Conservation (phyloP, 345 rosid genomes). For the Triadica sebifera region DNA sequence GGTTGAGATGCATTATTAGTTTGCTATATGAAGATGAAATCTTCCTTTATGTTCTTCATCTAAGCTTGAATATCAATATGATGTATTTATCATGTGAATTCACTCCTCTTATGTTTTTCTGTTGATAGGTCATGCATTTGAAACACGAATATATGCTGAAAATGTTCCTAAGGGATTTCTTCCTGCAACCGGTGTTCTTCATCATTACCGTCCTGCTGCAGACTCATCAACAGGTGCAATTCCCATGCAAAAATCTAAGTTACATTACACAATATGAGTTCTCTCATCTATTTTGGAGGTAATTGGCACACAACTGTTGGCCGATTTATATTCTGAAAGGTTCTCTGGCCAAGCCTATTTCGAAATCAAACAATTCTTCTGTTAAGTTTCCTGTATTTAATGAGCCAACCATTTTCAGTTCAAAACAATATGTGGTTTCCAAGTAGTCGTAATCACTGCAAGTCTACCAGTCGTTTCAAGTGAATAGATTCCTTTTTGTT, state of each 20-base stretch:
- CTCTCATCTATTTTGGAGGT: neutral
- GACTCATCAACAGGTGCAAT: slow-evolving; percentile 68
- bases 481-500: neutral
- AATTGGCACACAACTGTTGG: neutral
- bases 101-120: neutral
- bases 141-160: slow-evolving; percentile 93
- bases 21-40: too few species aligned
- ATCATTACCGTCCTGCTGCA: slow-evolving; percentile 70
- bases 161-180: slow-evolving; percentile 91
- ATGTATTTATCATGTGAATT: neutral
- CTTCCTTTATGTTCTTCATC: neutral
- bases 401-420: too few species aligned
- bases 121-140: slow-evolving; percentile 89
- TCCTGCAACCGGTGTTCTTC: slow-evolving; percentile 91
- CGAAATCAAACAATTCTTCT: slow-evolving; percentile 12
- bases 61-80: slow-evolving; percentile 1
- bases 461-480: slow-evolving; percentile 1
- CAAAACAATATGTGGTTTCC: neutral
- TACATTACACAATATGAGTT: slow-evolving; percentile 8
- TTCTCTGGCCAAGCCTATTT: slow-evolving; percentile 5
- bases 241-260: slow-evolving; percentile 7
- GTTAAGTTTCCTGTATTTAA: neutral
- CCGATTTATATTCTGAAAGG: slow-evolving; percentile 3
- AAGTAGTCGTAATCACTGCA: slow-evolving; percentile 12
- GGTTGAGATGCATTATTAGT: too few species aligned